Evolutionary conservation across 257 asterid species (phyloP).

Genomic region (Solanum stenotomum): DNA sequence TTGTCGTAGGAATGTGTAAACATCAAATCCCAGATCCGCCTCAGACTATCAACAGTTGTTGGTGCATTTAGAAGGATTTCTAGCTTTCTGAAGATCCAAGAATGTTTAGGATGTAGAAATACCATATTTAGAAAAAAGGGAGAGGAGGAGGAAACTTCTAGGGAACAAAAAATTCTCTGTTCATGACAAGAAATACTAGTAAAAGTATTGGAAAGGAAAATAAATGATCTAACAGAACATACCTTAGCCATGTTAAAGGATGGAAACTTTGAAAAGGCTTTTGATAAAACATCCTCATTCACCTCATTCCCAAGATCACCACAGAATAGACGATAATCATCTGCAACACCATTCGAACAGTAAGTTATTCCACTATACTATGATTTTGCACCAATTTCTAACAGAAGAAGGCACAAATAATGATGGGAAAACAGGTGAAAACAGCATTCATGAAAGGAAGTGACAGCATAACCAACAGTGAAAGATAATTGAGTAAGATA

Average conservation of each 20-base stretch:
- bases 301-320: constrained; percentile 99
- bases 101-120: background rate
- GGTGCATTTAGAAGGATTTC: background rate
- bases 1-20: background rate
- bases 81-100: background rate
- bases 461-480: background rate
- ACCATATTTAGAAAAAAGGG: too few species aligned
- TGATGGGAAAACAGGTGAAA: background rate
- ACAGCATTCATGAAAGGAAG: background rate
- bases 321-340: constrained; percentile 89
- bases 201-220: background rate
- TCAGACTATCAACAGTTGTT: background rate
- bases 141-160: background rate
- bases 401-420: background rate
- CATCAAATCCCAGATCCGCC: background rate
- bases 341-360: constrained; percentile 23
- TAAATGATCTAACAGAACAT: constrained; percentile 13
- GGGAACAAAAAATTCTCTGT: background rate
- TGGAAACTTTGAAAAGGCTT: constrained; percentile 85
- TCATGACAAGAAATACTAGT: constrained; percentile 28
- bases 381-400: background rate
- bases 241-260: constrained; percentile 84
- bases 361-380: background rate
- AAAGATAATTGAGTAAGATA: background rate
- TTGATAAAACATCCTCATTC: constrained; percentile 84